Percentiles rank a stretch among this genome's conserved stretches.
Evolutionary conservation across 164 flowering plant genomes (phyloP).

Genomic region (Aristolochia fimbriata): DNA sequence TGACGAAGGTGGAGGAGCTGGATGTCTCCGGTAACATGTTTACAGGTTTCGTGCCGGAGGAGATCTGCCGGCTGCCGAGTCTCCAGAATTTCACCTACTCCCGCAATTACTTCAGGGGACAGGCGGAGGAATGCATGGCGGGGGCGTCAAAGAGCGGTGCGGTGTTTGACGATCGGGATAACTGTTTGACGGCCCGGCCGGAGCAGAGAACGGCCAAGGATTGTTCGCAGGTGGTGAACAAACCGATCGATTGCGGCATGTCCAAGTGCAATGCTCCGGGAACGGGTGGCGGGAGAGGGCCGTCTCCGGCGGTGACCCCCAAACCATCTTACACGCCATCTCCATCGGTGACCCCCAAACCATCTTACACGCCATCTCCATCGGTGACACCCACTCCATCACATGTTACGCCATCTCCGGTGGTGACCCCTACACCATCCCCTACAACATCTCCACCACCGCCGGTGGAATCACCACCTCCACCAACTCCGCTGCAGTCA

Average conservation of each 20-base stretch:
- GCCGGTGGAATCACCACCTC: conserved; percentile 10
- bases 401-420: not conserved
- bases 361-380: not conserved
- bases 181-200: conserved; percentile 40
- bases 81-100: conserved; percentile 45
- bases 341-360: not conserved
- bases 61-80: conserved; percentile 37
- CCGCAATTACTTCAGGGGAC: conserved; percentile 43
- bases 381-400: not conserved
- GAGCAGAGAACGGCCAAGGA: conserved; percentile 27
- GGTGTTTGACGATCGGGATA: conserved; percentile 27
- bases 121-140: conserved; percentile 25
- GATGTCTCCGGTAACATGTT: conserved; percentile 33
- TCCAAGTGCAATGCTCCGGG: conserved; percentile 20
- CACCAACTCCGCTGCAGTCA: not conserved
- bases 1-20: conserved; percentile 26
- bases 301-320: no score
- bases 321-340: no score
- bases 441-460: conserved; percentile 3
- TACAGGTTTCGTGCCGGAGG: conserved; percentile 41
- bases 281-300: not conserved
- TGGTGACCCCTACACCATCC: not conserved
- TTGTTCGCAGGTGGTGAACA: conserved; percentile 31
- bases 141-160: conserved; percentile 7
- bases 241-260: conserved; percentile 43